Base-by-base conservation (phyloP, 176 grass and related monocot species). In the Miscanthus lutarioriparius region DNA sequence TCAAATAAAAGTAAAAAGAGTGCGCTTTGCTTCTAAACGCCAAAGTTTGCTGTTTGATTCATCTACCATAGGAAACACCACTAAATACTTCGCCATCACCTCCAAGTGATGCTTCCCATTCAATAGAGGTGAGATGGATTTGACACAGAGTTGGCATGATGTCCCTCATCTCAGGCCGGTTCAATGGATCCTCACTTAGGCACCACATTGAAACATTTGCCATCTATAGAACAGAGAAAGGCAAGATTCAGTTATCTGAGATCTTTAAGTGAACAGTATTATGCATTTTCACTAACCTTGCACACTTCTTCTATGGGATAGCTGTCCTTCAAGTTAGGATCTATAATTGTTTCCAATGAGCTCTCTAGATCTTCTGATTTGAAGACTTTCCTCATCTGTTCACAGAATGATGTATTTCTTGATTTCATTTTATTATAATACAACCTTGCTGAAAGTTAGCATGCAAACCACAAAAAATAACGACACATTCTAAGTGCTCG, bases 141-240 rank as follows among this genome's bases (percentile, higher is more conserved):
- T 90, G 85, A 70, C 75, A 48, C 54, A 95, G 76, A 1, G 16
- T 86, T 38, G 83, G 14, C 80, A 80, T 67, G 2, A 88, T 78
- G 13, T 95, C 85, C 75, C 88, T 92, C 88, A 92, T 95, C 12
- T 95, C 93, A 17, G 87, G 87, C 13, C 85, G 65, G 71, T 88
- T 68, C 74, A 88, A 13, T 17, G 80, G 93, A 67, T 95, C 85
- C 74, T 92, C 87, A 27, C 49, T 75, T 22, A 95, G 49, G 83
- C 93, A 95, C 90, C 85, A 77, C 83, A 92, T 83, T 5, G 90
- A 82, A 73, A 90, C 69, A 28, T 83, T 82, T 73, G 76, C 88
- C 88, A 95, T 76, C 90, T 95, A 56, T 10, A 36, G 74, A 27
- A 64, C 6, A 74, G 22, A 49, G 7, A 77, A 58, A 71, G 36